Percentiles rank a stretch among this genome's conserved stretches.
phyloP scores from a whole-genome alignment of 192 early-diverging fungal genomes.

The Dissophora ornata region DNA sequence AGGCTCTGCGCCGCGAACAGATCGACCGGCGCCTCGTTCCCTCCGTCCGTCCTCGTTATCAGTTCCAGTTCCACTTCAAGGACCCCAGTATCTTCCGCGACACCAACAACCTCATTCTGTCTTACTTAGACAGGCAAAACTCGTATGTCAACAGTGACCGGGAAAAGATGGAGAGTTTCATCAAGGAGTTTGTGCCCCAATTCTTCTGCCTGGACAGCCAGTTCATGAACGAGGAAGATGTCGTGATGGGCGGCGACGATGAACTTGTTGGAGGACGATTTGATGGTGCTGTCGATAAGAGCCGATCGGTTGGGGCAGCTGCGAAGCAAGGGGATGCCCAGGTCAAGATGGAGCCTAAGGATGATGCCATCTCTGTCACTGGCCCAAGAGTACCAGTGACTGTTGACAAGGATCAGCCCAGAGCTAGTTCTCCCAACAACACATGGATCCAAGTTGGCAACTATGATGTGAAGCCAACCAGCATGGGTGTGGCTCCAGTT shows the following conservation, averaged over 20 bases:
- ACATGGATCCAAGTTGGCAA: constrained; percentile 55
- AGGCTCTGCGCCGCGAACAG: constrained; percentile 85
- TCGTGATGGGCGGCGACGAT: constrained; percentile 61
- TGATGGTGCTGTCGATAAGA: constrained; percentile 34
- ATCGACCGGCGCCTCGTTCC: constrained; percentile 63
- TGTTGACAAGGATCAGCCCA: constrained; percentile 41
- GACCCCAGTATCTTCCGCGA: constrained; percentile 83
- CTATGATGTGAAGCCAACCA: constrained; percentile 54
- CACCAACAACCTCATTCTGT: constrained; percentile 78
- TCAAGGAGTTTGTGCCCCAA: constrained; percentile 77
- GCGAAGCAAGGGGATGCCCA: constrained; percentile 38
- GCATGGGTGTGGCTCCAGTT: constrained; percentile 39
- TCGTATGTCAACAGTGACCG: constrained; percentile 67
- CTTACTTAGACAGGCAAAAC: constrained; percentile 74
- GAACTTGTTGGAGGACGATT: constrained; percentile 48
- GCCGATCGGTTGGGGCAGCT: constrained; percentile 4
- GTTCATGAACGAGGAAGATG: constrained; percentile 63
- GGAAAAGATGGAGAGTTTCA: constrained; percentile 80
- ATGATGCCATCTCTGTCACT: constrained; percentile 36
- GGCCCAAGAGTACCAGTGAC: constrained; percentile 50
- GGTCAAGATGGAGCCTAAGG: constrained; percentile 41
- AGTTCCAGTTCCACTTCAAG: constrained; percentile 83
- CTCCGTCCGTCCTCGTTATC: constrained; percentile 63
- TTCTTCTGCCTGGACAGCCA: constrained; percentile 71
- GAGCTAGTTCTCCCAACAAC: constrained; percentile 34